Conservation (phyloP, 2,329 filamentous ascomycete genomes). For the Coniochaeta sp. region DNA sequence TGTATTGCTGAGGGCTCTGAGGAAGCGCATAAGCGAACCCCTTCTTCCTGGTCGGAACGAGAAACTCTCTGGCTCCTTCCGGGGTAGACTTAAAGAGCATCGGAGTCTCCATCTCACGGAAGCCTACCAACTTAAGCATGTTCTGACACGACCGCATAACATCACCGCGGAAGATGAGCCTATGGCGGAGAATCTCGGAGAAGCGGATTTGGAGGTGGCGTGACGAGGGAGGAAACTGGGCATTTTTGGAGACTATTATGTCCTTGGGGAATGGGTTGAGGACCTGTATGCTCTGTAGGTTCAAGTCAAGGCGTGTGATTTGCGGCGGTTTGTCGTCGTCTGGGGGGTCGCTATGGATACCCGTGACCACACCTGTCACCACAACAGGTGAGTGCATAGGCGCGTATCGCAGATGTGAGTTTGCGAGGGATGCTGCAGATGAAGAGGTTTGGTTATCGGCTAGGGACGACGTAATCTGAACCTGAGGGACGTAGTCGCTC, state of each 20-base stretch:
- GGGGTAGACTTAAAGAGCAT: slow-evolving; percentile 96
- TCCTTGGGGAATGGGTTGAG: slow-evolving; percentile 70
- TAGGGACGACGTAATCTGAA: slow-evolving; percentile 36
- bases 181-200: slow-evolving; percentile 55
- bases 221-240: slow-evolving; percentile 64
- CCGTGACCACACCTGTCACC: slow-evolving; percentile 30
- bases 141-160: slow-evolving; percentile 35
- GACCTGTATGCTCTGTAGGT: slow-evolving; percentile 52
- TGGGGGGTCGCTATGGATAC: slow-evolving; percentile 12
- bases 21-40: slow-evolving; percentile 84
- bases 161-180: slow-evolving; percentile 63
- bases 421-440: slow-evolving; percentile 23
- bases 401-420: slow-evolving; percentile 36
- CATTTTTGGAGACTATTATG: slow-evolving; percentile 68
- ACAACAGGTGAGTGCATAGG: slow-evolving; percentile 46
- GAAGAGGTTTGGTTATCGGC: slow-evolving; percentile 25
- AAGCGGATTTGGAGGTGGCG: slow-evolving; percentile 83
- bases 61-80: slow-evolving; percentile 88
- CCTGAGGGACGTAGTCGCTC: slow-evolving; percentile 14
- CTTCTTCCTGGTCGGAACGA: slow-evolving; percentile 75
- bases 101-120: slow-evolving; percentile 83
- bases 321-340: background rate
- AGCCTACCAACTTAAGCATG: slow-evolving; percentile 49
- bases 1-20: slow-evolving; percentile 97
- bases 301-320: slow-evolving; percentile 43